phyloP scores from a whole-genome alignment of 345 rosid genomes.

The Brassica rapa region DNA sequence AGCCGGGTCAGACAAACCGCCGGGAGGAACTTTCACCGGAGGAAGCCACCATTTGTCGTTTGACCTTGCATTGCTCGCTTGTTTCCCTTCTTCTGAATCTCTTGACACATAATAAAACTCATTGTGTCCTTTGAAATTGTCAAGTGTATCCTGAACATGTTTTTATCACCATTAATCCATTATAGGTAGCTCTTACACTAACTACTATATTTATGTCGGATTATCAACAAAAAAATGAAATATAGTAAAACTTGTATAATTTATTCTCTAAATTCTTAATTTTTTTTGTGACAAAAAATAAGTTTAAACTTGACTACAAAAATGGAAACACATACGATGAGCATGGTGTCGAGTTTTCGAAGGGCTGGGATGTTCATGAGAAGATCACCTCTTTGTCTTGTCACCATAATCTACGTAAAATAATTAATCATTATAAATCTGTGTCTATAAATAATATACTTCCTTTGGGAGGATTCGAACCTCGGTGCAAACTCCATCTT shows the following conservation, averaged over 20 bases:
- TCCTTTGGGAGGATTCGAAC: constrained; percentile 31
- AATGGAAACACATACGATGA: constrained; percentile 53
- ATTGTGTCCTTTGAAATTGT: constrained; percentile 62
- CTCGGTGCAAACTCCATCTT: constrained; percentile 78
- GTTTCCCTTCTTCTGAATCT: constrained; percentile 58
- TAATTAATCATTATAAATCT: background rate
- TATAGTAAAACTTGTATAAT: background rate
- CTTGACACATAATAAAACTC: constrained; percentile 89
- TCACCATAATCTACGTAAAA: constrained; percentile 74
- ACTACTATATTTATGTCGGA: background rate
- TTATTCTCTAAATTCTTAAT: background rate
- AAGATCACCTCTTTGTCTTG: constrained; percentile 82
- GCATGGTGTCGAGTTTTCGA: constrained; percentile 86
- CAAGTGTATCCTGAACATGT: constrained; percentile 61
- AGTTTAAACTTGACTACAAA: background rate
- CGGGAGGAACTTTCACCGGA: constrained; percentile 66
- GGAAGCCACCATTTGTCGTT: constrained; percentile 98
- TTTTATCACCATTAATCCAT: constrained; percentile 10
- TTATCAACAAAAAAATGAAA: background rate
- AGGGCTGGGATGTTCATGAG: constrained; percentile 85
- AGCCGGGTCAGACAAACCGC: constrained; percentile 66
- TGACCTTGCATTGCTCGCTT: constrained; percentile 45
- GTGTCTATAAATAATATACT: background rate
- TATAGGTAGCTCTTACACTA: background rate
- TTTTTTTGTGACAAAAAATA: background rate